phyloP scores from a whole-genome alignment of 768 basidiomycete genomes.

The Suillus brevipes region DNA sequence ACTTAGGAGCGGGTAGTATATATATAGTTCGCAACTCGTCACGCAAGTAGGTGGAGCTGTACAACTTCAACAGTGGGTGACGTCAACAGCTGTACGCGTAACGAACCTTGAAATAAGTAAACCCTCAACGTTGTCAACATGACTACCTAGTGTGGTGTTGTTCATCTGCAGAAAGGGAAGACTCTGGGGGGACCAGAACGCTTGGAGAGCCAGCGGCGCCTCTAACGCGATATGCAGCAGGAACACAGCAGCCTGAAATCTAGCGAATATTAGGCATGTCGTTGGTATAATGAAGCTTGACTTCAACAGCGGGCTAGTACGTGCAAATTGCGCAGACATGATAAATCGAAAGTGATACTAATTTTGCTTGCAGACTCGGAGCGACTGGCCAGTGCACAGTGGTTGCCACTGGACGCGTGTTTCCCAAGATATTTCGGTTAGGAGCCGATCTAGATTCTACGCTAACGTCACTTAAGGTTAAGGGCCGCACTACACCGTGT shows the following conservation, averaged over 20 bases:
- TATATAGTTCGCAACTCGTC: too few species aligned
- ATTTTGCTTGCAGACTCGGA: neutral
- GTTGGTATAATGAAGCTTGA: neutral
- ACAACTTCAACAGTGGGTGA: too few species aligned
- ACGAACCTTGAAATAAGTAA: slow-evolving; percentile 12
- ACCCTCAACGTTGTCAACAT: slow-evolving; percentile 82
- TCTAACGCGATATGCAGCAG: slow-evolving; percentile 80
- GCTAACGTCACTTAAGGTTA: too few species aligned
- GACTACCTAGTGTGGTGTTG: slow-evolving; percentile 70
- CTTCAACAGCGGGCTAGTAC: slow-evolving; percentile 45
- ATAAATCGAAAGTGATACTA: neutral
- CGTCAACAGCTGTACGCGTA: neutral
- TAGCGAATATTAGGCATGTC: slow-evolving; percentile 20
- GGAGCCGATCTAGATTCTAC: too few species aligned
- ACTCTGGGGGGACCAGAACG: slow-evolving; percentile 58
- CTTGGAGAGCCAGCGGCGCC: slow-evolving; percentile 75
- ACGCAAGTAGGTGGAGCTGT: too few species aligned
- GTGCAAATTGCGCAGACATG: slow-evolving; percentile 25
- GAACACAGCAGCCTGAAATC: slow-evolving; percentile 70
- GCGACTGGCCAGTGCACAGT: too few species aligned
- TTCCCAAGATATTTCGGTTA: too few species aligned
- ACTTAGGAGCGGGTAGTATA: too few species aligned
- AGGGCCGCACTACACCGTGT: too few species aligned
- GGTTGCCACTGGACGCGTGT: too few species aligned
- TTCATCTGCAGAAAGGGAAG: slow-evolving; percentile 80